Conservation (phyloP, 257 asterid species). For the Cynanchum wilfordii region DNA sequence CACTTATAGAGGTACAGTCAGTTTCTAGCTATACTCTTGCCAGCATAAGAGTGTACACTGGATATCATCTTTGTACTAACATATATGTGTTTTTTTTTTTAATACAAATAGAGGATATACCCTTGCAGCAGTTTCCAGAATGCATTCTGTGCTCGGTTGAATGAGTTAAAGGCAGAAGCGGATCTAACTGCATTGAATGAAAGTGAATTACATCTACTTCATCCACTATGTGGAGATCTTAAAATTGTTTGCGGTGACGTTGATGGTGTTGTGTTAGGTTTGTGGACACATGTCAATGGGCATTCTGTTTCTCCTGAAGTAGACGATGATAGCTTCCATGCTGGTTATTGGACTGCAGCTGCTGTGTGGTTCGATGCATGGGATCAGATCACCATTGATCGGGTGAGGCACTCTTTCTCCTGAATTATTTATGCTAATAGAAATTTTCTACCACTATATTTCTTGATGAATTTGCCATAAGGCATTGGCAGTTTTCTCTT, state of each 20-base stretch:
- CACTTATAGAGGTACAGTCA: conserved; percentile 72
- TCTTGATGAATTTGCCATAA: neutral
- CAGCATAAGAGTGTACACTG: conserved; percentile 17
- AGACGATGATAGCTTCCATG: conserved; percentile 66
- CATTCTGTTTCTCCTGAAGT: conserved; percentile 49
- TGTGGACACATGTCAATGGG: conserved; percentile 64
- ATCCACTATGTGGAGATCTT: conserved; percentile 45
- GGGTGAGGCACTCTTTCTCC: conserved; percentile 50
- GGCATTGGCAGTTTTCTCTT: too few relatives aligned
- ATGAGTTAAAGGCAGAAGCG: conserved; percentile 43
- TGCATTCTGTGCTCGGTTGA: conserved; percentile 48
- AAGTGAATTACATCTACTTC: conserved; percentile 48
- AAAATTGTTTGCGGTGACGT: conserved; percentile 74
- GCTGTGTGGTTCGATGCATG: conserved; percentile 93
- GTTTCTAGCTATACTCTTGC: conserved; percentile 24
- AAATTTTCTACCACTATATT: neutral
- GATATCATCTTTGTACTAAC: conserved; percentile 45
- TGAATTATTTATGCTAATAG: neutral
- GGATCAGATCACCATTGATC: conserved; percentile 87
- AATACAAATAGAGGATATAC: conserved; percentile 68
- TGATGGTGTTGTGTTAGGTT: conserved; percentile 91
- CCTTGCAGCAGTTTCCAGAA: conserved; percentile 87
- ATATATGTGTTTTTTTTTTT: conserved; percentile 25
- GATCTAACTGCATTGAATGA: conserved; percentile 33
- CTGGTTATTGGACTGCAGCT: conserved; percentile 95